These are phyloP conservation scores for Globisporangium camurandrum DNA, from an alignment of 352 stramenopile species.

Conservation along the genomic window DNA sequence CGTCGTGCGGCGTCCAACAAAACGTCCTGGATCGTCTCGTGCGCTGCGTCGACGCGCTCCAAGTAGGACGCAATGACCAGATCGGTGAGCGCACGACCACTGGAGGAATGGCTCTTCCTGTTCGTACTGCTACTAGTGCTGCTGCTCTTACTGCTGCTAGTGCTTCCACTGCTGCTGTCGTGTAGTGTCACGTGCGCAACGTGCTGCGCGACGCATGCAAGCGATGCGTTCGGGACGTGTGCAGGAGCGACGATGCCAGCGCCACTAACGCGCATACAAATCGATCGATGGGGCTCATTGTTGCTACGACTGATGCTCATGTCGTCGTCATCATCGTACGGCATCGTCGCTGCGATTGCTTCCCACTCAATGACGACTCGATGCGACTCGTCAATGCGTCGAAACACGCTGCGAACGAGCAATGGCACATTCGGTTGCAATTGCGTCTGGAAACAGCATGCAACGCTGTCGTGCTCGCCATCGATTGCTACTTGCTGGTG, in stretches of 20 bases:
- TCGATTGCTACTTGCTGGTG: neutral
- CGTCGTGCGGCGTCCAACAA: constrained; percentile 1
- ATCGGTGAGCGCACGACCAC: neutral
- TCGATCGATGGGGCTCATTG: neutral
- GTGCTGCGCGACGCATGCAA: neutral
- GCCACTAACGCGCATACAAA: neutral
- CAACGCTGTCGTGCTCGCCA: neutral
- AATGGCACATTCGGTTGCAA: neutral
- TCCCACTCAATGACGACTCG: constrained; percentile 5
- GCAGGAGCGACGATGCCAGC: neutral
- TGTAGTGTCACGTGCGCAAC: constrained; percentile 3
- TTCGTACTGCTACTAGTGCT: neutral
- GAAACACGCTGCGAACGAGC: neutral
- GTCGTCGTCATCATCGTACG: too few species aligned
- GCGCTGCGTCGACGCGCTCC: constrained; percentile 1
- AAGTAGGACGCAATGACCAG: constrained; percentile 9
- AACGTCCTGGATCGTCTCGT: constrained; percentile 6
- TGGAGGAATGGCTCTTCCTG: too few species aligned
- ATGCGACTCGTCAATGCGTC: neutral
- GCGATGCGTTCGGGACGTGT: neutral
- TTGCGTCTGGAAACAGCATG: neutral
- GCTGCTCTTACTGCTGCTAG: neutral
- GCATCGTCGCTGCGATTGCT: neutral
- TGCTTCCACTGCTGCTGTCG: neutral
- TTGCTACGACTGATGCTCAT: too few species aligned